Conservation (phyloP, 108 stramenopile species). For the Cyclotella kingstonii region DNA sequence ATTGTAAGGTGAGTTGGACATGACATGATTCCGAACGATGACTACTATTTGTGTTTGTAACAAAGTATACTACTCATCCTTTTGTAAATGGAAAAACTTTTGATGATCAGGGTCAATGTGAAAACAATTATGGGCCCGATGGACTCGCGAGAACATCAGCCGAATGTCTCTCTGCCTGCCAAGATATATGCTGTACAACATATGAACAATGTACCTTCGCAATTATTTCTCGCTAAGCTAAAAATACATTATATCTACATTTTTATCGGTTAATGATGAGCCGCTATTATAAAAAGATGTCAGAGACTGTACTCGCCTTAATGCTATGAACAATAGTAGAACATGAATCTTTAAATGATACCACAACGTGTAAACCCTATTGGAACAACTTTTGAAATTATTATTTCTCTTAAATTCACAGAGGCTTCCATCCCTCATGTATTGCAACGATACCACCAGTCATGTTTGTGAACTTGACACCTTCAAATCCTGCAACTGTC, state of each 20-base stretch:
- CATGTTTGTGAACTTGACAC: slow-evolving; percentile 78
- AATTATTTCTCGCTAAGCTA: slow-evolving; percentile 45
- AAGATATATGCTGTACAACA: slow-evolving; percentile 84
- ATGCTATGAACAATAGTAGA: too few relatives aligned
- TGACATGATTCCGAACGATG: neutral
- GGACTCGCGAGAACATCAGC: slow-evolving; percentile 67
- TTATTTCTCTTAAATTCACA: slow-evolving; percentile 20
- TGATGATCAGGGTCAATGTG: slow-evolving; percentile 65
- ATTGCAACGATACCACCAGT: slow-evolving; percentile 94
- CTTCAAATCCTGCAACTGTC: slow-evolving; percentile 76
- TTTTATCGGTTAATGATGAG: neutral
- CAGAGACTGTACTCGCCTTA: too few relatives aligned
- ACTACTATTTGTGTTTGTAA: slow-evolving; percentile 58
- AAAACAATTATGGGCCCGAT: slow-evolving; percentile 53
- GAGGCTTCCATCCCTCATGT: slow-evolving; percentile 85
- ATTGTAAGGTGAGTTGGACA: slow-evolving; percentile 46
- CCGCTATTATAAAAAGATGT: neutral
- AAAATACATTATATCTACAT: neutral
- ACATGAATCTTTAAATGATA: too few relatives aligned
- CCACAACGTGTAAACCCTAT: neutral
- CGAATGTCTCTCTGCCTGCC: slow-evolving; percentile 80
- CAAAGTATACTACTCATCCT: too few relatives aligned
- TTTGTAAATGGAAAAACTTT: too few relatives aligned
- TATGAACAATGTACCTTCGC: slow-evolving; percentile 86
- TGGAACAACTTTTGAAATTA: neutral